Conservation (phyloP, 352 stramenopile genomes). For the Pythium coloratum region DNA sequence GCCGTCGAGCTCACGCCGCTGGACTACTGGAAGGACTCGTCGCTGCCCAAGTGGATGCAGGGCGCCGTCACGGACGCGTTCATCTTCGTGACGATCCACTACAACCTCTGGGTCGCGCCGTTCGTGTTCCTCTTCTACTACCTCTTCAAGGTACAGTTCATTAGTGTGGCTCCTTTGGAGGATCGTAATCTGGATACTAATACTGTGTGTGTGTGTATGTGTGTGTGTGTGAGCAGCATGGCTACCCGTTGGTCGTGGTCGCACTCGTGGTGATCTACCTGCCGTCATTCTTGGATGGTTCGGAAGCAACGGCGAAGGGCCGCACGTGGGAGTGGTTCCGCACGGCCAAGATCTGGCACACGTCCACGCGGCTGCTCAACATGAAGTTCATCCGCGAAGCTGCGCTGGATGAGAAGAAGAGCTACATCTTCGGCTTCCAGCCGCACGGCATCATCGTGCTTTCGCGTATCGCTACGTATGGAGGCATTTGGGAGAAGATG, state of each 20-base stretch:
- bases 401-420: slow-evolving; percentile 51
- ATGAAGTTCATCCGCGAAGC: slow-evolving; percentile 66
- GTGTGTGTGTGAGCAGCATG: not conserved
- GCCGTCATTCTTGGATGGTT: slow-evolving; percentile 54
- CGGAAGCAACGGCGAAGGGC: slow-evolving; percentile 52
- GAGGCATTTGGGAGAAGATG: slow-evolving; percentile 66
- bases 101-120: slow-evolving; percentile 64
- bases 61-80: slow-evolving; percentile 41
- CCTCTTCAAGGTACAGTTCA: slow-evolving; percentile 39
- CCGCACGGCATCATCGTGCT: slow-evolving; percentile 77
- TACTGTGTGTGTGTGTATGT: not conserved
- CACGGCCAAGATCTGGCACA: slow-evolving; percentile 41
- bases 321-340: slow-evolving; percentile 51
- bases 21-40: slow-evolving; percentile 46
- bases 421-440: slow-evolving; percentile 75
- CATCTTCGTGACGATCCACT: slow-evolving; percentile 71
- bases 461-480: slow-evolving; percentile 67
- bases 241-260: slow-evolving; percentile 34
- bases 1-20: slow-evolving; percentile 44
- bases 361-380: slow-evolving; percentile 49
- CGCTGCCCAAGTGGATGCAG: slow-evolving; percentile 49
- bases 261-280: slow-evolving; percentile 54
- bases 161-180: not conserved
- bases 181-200: not conserved
- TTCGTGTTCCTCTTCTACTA: slow-evolving; percentile 64